Evolutionary conservation across 1,284 basidiomycete species (phyloP).

Genomic region (Pseudozyma sp.): DNA sequence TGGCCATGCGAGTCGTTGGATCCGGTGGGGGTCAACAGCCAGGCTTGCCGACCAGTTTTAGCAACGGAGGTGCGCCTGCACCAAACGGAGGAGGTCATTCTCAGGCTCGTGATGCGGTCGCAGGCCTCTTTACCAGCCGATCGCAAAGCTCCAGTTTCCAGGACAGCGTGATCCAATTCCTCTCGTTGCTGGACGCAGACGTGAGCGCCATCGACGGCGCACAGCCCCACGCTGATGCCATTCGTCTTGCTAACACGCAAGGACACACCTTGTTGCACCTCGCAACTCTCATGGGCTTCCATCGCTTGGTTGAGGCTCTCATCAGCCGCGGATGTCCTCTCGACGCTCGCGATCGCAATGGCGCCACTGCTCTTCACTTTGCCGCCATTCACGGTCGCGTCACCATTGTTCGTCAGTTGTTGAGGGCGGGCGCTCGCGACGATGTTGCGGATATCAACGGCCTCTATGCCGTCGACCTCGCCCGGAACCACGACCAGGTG

Average conservation of each 20-base stretch:
- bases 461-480: conserved; percentile 82
- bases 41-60: conserved; percentile 24
- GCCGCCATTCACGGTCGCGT: conserved; percentile 79
- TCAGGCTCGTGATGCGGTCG: conserved; percentile 42
- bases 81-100: conserved; percentile 23
- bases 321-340: conserved; percentile 80
- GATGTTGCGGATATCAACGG: conserved; percentile 82
- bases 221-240: conserved; percentile 62
- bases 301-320: conserved; percentile 79
- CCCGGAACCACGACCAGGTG: conserved; percentile 73
- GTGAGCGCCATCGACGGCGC: conserved; percentile 31
- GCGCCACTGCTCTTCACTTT: conserved; percentile 89
- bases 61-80: conserved; percentile 10
- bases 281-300: conserved; percentile 83
- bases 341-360: conserved; percentile 87
- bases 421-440: conserved; percentile 82
- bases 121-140: conserved; percentile 50
- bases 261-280: conserved; percentile 79
- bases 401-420: conserved; percentile 77
- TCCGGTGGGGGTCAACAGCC: conserved; percentile 55
- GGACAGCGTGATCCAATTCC: conserved; percentile 80
- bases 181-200: conserved; percentile 76
- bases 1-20: conserved; percentile 74
- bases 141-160: conserved; percentile 75
- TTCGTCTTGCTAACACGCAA: conserved; percentile 69